Base-by-base conservation (phyloP, 2,329 filamentous ascomycete genomes). In the Aspergillus sergii region DNA sequence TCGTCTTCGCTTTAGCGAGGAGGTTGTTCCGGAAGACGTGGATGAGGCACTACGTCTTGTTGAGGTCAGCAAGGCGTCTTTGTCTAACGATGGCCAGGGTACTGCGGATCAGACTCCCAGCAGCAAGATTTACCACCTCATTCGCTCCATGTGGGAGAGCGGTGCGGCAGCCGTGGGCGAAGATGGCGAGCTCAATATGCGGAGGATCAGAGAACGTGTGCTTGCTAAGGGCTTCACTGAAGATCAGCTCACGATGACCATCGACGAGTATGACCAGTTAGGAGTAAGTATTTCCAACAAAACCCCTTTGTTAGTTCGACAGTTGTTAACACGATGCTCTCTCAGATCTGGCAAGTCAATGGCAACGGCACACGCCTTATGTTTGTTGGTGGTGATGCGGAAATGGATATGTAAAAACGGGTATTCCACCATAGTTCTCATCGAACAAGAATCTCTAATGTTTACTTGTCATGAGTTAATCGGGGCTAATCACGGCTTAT, bases 221-320 rank as follows among this genome's bases (percentile, higher is more conserved):
- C 85, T 98, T 72, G 95, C 94, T 59, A 97, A 97, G 85, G 95
- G 95, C 3, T 99, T 97, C 79, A 99, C 94, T 0, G 90, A 93
- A 68, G 93, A 98, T 78, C 94, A 99, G 79, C 93, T 97, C 81
- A 85, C 91, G 73, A 86, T 87, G 69, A 90, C 94, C 23, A 84
- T 99, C 75, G 90, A 97, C 66, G 94, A 97, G 82, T 98, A 99
- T 79, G 89, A 92, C 3, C 83, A 87, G 68, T 81, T 96, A 65
- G 91, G 97, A 83, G 95, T 98, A 83, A 92, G 94, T 90, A 68
- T 73, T 60, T 36, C 36, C 55, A 23, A 16, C 6, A 28, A 9
- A 2, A 36, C 60, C 41, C 9, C 28, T 34, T 32, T 9, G 1
- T 21, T 51, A 28, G 26, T 28, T 23, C n/a, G 30, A 28, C 34